phyloP scores from a whole-genome alignment of 78 protist genomes.

The Speleostelium caveatum region DNA sequence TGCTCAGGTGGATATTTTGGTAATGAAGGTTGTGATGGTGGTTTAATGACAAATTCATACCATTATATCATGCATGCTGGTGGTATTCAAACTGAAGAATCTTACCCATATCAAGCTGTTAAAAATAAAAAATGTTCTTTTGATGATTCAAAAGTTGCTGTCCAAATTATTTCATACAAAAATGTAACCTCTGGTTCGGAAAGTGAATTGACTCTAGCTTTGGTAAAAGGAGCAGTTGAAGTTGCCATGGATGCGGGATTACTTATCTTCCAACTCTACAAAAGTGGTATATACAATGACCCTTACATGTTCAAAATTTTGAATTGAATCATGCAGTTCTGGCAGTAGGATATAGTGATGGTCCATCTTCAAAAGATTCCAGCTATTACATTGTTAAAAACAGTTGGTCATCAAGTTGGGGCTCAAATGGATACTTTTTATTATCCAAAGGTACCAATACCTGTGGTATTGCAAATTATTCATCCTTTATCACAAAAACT shows the following conservation, averaged over 20 bases:
- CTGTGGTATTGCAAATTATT: slow-evolving; percentile 77
- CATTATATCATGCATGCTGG: slow-evolving; percentile 66
- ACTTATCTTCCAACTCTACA: slow-evolving; percentile 86
- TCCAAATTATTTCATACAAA: neutral
- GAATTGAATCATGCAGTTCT: neutral
- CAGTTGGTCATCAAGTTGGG: slow-evolving; percentile 82
- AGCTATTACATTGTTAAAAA: slow-evolving; percentile 77
- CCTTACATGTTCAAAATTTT: too few relatives aligned
- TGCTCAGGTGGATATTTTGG: neutral
- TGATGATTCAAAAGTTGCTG: neutral
- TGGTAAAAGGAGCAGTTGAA: slow-evolving; percentile 74
- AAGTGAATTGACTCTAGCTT: slow-evolving; percentile 35
- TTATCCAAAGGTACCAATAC: slow-evolving; percentile 54
- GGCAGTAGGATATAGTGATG: slow-evolving; percentile 79
- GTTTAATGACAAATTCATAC: slow-evolving; percentile 73
- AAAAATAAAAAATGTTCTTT: slow-evolving; percentile 4
- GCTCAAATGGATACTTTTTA: slow-evolving; percentile 65
- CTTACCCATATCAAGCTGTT: slow-evolving; percentile 82
- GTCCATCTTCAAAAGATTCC: neutral
- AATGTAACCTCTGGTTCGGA: slow-evolving; percentile 65
- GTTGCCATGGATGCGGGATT: slow-evolving; percentile 90
- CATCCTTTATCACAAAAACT: too few relatives aligned
- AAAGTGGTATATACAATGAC: slow-evolving; percentile 50
- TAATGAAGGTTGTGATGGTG: slow-evolving; percentile 85
- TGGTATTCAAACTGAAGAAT: slow-evolving; percentile 83